These are phyloP conservation scores for Cavenderia fasciculata DNA, from an alignment of 78 protist genomes.

Conservation along the genomic window DNA sequence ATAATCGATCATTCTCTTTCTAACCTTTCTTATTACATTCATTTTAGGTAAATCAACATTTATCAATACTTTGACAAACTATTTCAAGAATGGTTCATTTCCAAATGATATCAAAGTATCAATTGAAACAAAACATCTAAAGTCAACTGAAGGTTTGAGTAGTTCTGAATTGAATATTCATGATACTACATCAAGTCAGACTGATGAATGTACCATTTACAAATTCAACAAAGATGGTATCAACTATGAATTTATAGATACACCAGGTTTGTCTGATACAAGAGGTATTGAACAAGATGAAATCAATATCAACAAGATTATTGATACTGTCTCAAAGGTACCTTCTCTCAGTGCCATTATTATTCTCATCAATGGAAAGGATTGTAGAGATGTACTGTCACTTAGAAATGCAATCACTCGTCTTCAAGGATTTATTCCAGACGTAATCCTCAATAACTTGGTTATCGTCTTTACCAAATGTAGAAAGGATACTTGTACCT, in stretches of 20 bases:
- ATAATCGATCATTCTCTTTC: too few species aligned
- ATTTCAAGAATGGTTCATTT: neutral
- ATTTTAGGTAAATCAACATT: slow-evolving; percentile 19
- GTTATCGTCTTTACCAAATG: neutral
- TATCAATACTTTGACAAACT: neutral
- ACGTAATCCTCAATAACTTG: neutral
- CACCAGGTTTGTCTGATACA: slow-evolving; percentile 20
- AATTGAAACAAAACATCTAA: neutral
- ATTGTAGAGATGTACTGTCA: neutral
- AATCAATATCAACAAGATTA: slow-evolving; percentile 3
- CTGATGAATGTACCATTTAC: neutral
- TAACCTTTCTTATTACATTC: too few species aligned
- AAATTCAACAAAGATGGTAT: neutral
- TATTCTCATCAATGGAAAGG: neutral
- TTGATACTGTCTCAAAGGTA: neutral
- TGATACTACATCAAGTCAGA: slow-evolving; percentile 11
- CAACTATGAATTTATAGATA: slow-evolving; percentile 2
- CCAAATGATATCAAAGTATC: neutral
- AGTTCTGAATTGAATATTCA: neutral
- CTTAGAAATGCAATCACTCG: neutral
- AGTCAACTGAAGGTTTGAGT: neutral
- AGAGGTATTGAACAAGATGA: neutral
- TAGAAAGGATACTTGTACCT: neutral
- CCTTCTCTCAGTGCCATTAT: neutral
- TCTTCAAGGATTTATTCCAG: slow-evolving; percentile 4